Evolutionary conservation across 257 asterid species (phyloP), one percentile per base, ranked within the genome.

Genomic region (Salvia hispanica): DNA sequence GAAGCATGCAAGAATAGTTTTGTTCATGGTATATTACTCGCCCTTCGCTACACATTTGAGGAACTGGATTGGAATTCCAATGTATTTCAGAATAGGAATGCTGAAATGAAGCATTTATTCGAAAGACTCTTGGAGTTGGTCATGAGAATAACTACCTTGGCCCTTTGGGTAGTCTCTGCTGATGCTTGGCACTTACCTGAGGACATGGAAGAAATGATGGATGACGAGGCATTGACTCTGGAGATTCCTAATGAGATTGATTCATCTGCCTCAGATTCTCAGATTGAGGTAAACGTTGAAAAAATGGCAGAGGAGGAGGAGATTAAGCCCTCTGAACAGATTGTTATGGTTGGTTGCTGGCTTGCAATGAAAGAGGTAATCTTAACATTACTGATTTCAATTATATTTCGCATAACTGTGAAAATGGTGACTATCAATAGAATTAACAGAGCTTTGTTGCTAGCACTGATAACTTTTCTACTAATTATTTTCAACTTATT

Each of bases 261-360:
- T 55, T 62, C 69, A 57, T 76, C 85, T 62, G 78, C 62, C 56
- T 51, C 69, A 28, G 74, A 76, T 28, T 66, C 65, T 50, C 85
- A 70, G 61, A 77, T 71, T 70, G 87, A 81, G 69, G 77, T 45
- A 47, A 73, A 80, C 70, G 81, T 15, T 69, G 55, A 73, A 11
- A 73, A 75, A 70, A 50, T 14, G 50, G 69, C 16, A 61, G 88
- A 60, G 72, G 94, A 82, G 65, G 88, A 60, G 72, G 95, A 84
- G 65, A 66, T 21, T 62, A 66, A 84, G 74, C 82, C 81, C 11
- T 79, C 94, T 4, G 96, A 84, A 36, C 99, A 93, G 80, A 83
- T 85, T 62, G 92, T 93, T 61, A 88, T 93, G 99, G 97, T 93
- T 81, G 96, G 99, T 76, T 90, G 97, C 83, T 93, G 99, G 99